phyloP scores from a whole-genome alignment of 1,284 basidiomycete species.

The Retiboletus fuscus region DNA sequence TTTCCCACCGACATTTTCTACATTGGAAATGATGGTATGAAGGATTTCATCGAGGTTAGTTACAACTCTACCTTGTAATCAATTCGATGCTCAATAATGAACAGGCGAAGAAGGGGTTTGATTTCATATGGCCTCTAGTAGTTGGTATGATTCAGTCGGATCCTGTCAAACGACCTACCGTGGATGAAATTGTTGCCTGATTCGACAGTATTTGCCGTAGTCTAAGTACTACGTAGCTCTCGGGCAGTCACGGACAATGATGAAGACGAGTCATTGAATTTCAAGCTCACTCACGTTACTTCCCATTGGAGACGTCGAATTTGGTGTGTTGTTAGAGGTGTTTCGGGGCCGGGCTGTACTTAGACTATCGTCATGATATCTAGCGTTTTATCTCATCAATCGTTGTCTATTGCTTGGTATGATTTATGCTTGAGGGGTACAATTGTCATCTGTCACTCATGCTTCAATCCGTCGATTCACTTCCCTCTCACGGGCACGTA shows the following conservation, averaged over 20 bases:
- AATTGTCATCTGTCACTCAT: not conserved
- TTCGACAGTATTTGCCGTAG: not conserved
- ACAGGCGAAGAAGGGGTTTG: conserved; percentile 11
- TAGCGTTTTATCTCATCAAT: not conserved
- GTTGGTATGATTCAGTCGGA: conserved; percentile 7
- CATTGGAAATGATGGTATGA: conserved; percentile 49
- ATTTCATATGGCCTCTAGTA: conserved; percentile 3
- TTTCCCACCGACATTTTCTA: conserved; percentile 54
- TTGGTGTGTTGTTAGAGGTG: not conserved
- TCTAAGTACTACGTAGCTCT: conserved; percentile 1
- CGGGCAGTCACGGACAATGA: not conserved
- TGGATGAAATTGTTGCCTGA: conserved; percentile 5
- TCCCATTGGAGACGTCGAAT: conserved; percentile 10
- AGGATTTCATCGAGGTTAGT: conserved; percentile 47
- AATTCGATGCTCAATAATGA: not conserved
- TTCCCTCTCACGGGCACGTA: too few relatives aligned
- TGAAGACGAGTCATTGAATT: not conserved
- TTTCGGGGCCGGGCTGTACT: conserved; percentile 7
- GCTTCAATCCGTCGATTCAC: too few relatives aligned
- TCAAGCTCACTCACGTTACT: not conserved
- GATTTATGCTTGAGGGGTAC: not conserved
- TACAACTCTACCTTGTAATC: not conserved
- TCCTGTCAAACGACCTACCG: conserved; percentile 1
- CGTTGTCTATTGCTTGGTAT: not conserved
- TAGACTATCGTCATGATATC: not conserved